Evolutionary conservation across 371 early-diverging fungal species (phyloP).

Genomic region (Mucor racemosus): DNA sequence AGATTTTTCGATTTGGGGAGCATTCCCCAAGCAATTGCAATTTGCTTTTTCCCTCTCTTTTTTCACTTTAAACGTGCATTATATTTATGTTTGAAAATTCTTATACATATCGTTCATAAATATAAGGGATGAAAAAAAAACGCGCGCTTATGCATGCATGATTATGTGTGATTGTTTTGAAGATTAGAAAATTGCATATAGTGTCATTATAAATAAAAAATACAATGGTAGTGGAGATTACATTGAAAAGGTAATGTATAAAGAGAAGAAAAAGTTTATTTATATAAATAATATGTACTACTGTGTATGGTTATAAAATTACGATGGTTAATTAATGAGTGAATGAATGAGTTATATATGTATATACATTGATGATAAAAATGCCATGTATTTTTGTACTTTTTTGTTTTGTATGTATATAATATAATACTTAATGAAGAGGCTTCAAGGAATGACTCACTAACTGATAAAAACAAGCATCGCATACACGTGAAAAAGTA

Average conservation of each 20-base stretch:
- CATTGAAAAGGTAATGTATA: not conserved
- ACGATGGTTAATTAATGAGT: not conserved
- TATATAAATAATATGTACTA: not conserved
- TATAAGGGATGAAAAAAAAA: not conserved
- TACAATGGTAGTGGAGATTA: not conserved
- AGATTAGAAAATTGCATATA: not conserved
- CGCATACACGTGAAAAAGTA: conserved; percentile 27
- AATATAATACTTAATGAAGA: not conserved
- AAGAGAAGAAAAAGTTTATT: not conserved
- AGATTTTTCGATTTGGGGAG: not conserved
- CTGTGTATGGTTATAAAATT: not conserved
- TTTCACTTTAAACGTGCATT: not conserved
- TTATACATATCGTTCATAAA: not conserved
- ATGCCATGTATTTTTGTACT: not conserved
- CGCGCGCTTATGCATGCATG: conserved; percentile 2
- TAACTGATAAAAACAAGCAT: conserved; percentile 26
- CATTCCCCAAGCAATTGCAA: not conserved
- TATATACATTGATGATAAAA: conserved; percentile 1
- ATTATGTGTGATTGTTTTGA: not conserved
- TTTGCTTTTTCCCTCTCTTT: not conserved
- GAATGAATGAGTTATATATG: not conserved
- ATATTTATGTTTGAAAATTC: not conserved
- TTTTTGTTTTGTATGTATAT: not conserved
- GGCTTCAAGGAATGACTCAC: conserved; percentile 4
- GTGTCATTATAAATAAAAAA: not conserved